Conservation (phyloP, 139 green algal genomes). For the Micractinium sp. region DNA sequence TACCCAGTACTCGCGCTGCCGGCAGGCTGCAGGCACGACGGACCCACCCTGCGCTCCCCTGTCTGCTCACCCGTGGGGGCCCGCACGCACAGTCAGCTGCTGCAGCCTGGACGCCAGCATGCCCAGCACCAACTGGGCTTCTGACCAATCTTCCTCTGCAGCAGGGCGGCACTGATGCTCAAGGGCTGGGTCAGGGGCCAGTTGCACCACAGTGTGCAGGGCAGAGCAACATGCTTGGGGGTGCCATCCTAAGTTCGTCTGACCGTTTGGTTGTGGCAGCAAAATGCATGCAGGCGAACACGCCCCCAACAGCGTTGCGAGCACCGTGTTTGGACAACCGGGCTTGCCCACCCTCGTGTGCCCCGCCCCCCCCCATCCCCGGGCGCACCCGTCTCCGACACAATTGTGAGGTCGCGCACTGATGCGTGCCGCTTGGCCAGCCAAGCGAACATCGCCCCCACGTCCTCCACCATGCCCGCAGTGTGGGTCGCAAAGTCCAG, state of each 20-base stretch:
- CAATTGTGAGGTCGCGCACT: neutral
- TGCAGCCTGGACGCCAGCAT: neutral
- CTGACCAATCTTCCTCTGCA: conserved; percentile 15
- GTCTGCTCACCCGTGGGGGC: neutral
- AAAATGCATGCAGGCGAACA: neutral
- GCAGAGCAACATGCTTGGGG: neutral
- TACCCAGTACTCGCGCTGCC: neutral
- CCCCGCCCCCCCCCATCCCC: neutral
- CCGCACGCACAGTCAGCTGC: neutral
- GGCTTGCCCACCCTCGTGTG: neutral
- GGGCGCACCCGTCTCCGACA: neutral
- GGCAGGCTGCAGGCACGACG: neutral
- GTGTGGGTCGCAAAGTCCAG: neutral
- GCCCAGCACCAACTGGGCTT: conserved; percentile 12
- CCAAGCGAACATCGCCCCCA: neutral
- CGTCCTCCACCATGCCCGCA: neutral
- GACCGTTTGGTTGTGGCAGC: neutral
- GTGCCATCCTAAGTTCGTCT: no score
- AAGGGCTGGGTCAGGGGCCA: neutral
- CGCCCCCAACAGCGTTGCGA: neutral
- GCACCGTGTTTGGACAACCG: no score
- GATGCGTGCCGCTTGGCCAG: neutral
- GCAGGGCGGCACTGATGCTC: neutral
- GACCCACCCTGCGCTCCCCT: neutral
- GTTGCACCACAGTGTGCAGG: neutral